Evolutionary conservation across 2,329 filamentous ascomycete species (phyloP), one percentile per base, ranked within the genome.

Genomic region (Sporothrix sp.): DNA sequence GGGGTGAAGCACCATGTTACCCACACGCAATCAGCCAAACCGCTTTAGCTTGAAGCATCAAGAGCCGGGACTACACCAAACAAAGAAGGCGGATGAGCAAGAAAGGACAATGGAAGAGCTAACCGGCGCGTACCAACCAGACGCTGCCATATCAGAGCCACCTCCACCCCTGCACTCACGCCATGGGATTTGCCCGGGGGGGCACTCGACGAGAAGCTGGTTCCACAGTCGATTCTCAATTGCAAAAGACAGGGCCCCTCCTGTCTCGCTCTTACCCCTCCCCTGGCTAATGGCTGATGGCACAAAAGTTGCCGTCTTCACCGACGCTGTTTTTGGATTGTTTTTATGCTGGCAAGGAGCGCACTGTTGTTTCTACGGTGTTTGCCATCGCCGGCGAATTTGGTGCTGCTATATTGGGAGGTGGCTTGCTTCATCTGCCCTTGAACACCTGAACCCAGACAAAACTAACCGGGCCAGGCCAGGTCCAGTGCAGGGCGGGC

Each of bases 311-410:
- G n/a, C n/a, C n/a, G 38, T n/a, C 48, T 46, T 52, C 48, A 54
- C 52, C 52, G 52, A 54, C 52, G 45, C 52, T 40, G 25, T 21
- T 52, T 54, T 46, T 21, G 52, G 52, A 40, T 18, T 32, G 8
- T 6, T 10, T 8, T n/a, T 14, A 20, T n/a, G 20, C 18, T 20
- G 16, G 37, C n/a, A n/a, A 28, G 16, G 20, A 30, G 28, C 23
- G 38, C 36, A 30, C 36, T 32, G 4, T 20, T n/a, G 11, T 20
- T 33, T 23, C 27, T 40, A 36, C 27, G 23, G 33, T 25, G 30
- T 46, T 20, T 20, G 18, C 11, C 42, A 33, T 23, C n/a, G n/a
- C n/a, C n/a, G n/a, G n/a, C n/a, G n/a, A n/a, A n/a, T n/a, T n/a
- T n/a, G n/a, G n/a, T n/a, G n/a, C n/a, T n/a, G n/a, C n/a, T n/a